Base-by-base conservation (phyloP, 2,329 filamentous ascomycete species). In the Apiospora hydei region DNA sequence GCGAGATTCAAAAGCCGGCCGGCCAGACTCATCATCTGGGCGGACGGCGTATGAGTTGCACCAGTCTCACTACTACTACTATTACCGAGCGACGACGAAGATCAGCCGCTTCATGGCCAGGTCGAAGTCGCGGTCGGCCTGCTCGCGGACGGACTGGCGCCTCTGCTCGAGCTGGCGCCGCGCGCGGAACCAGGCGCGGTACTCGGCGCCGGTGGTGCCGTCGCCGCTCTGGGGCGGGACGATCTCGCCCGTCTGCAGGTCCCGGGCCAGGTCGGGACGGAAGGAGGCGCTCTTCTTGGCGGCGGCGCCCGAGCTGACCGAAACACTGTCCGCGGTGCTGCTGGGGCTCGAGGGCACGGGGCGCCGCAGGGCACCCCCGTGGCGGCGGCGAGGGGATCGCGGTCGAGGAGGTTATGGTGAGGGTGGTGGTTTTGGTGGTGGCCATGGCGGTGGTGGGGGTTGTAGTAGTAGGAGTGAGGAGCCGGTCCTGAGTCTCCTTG, bases 141-240 rank as follows among this genome's bases (percentile, higher is more conserved):
- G 34, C 10, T 69, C 67, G 67, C 67, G 44, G 16, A 69, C 26
- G 16, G 47, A 46, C 67, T 38, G 44, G 26, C 47, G 44, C 10
- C 67, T 18, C 67, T 69, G 67, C 44, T 69, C 67, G 26, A 34
- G 14, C 21, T 49, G 26, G 0, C 67, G 67, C 13, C 67, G 67
- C 26, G 34, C 26, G 16, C 47, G 67, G 67, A 69, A 69, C 67
- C 67, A 69, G 24, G 67, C 67, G 72, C 76, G 76, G 47, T 76
- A 76, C 57, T 64, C 34, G 57, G 57, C 57, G 34, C 57, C 57
- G 26, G 76, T 71, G 47, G 67, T 69, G 8, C 69, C 46, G 10
- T 73, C 64, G 13, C 70, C 74, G 44, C 73, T 73, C 47, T 75
- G 46, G 47, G 74, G 75, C 11, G 46, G 70, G 14, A 76, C 69